Conservation (phyloP, 352 stramenopile species). For the Phytopythium aichiense region DNA sequence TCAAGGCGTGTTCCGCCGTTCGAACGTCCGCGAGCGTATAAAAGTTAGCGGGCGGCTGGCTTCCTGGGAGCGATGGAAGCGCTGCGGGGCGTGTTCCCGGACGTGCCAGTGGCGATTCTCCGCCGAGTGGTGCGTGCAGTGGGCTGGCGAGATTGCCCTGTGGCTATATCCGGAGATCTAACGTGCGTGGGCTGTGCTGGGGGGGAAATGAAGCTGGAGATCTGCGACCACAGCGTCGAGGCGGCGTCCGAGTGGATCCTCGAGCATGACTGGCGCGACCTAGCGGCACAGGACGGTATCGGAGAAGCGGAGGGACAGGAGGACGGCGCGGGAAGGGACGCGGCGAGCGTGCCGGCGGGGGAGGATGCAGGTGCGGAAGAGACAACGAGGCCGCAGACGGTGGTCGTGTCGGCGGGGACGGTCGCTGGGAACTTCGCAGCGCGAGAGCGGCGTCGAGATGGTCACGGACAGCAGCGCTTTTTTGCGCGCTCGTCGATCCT, state of each 20-base stretch:
- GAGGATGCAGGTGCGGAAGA: neutral
- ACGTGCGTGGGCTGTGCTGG: neutral
- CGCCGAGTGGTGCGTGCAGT: slow-evolving; percentile 23
- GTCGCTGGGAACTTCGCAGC: neutral
- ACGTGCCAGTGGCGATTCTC: slow-evolving; percentile 27
- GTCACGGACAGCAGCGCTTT: slow-evolving; percentile 2
- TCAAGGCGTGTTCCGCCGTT: neutral
- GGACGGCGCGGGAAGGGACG: slow-evolving; percentile 1
- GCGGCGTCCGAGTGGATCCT: slow-evolving; percentile 51
- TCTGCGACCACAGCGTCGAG: slow-evolving; percentile 50
- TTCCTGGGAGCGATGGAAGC: slow-evolving; percentile 28
- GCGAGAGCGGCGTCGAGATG: neutral
- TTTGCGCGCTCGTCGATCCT: slow-evolving; percentile 6
- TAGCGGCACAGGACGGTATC: slow-evolving; percentile 15
- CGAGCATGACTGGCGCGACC: slow-evolving; percentile 57
- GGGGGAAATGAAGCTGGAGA: slow-evolving; percentile 27
- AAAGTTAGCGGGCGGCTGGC: neutral
- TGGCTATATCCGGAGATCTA: neutral
- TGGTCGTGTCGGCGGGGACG: slow-evolving; percentile 7
- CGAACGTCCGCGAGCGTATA: neutral
- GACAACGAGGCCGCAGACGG: neutral
- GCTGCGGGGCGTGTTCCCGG: slow-evolving; percentile 36
- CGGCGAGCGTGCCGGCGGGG: neutral
- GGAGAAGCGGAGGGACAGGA: neutral
- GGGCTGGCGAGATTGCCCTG: neutral